These are phyloP conservation scores for Naganishia randhawae DNA, from an alignment of 768 basidiomycete species.

Conservation along the genomic window DNA sequence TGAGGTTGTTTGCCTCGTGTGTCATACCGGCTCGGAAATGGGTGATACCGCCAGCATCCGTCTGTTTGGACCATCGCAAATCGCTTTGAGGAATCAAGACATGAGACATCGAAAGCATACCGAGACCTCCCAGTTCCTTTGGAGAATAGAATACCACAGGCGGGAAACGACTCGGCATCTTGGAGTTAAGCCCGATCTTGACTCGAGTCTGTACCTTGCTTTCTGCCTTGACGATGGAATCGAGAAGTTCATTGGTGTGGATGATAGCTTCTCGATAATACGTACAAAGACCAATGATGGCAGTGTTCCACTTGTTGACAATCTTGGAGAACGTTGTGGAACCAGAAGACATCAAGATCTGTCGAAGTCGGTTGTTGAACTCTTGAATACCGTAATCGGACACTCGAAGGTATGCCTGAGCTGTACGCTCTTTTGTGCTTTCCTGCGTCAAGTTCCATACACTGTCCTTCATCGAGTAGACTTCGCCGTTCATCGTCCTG, in stretches of 20 bases:
- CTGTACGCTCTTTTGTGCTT: constrained; percentile 93
- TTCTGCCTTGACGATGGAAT: constrained; percentile 94
- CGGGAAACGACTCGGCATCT: constrained; percentile 99
- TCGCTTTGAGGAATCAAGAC: constrained; percentile 98
- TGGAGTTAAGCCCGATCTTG: constrained; percentile 97
- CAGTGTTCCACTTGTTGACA: constrained; percentile 63
- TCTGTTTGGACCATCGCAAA: constrained; percentile 96
- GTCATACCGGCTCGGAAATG: constrained; percentile 99
- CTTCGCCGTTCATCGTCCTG: constrained; percentile 89
- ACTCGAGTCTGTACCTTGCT: constrained; percentile 99
- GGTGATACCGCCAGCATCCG: constrained; percentile 91
- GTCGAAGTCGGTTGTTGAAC: constrained; percentile 93
- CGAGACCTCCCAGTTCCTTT: constrained; percentile 96
- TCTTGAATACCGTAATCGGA: constrained; percentile 95
- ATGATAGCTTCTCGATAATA: constrained; percentile 98
- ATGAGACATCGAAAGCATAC: constrained; percentile 99
- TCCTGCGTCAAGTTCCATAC: constrained; percentile 98
- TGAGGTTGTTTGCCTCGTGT: constrained; percentile 68
- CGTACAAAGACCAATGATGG: constrained; percentile 91
- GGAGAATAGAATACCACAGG: constrained; percentile 82
- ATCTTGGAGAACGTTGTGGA: constrained; percentile 99
- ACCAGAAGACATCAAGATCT: constrained; percentile 94
- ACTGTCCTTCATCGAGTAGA: constrained; percentile 92
- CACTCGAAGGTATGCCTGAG: constrained; percentile 95
- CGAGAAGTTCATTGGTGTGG: constrained; percentile 92